Percentiles rank a stretch among this genome's conserved stretches.
Conservation (phyloP, 2,329 filamentous ascomycete genomes). For the Gaeumannomyces tritici region DNA sequence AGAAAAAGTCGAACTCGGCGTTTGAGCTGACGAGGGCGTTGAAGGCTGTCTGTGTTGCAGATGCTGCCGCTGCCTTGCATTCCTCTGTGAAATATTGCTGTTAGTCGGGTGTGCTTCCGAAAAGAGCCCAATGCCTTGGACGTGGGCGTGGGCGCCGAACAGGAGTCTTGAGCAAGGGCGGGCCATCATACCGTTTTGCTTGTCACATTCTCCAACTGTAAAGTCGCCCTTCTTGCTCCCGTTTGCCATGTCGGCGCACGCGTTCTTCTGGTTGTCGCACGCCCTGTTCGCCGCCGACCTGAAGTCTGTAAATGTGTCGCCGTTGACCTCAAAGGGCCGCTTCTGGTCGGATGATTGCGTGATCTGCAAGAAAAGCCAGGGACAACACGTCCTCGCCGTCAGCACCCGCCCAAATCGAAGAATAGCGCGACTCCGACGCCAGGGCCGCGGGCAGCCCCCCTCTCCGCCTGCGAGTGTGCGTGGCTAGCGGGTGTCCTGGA, state of each 20-base stretch:
- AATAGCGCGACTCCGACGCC: neutral
- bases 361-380: constrained; percentile 19
- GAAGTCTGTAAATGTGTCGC: constrained; percentile 35
- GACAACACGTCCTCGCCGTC: neutral
- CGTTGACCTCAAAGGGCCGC: constrained; percentile 31
- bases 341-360: constrained; percentile 26
- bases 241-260: constrained; percentile 33
- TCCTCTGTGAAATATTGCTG: constrained; percentile 16
- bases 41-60: constrained; percentile 21
- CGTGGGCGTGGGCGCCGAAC: neutral
- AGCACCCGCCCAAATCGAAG: neutral
- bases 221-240: constrained; percentile 18
- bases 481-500: neutral
- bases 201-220: constrained; percentile 32
- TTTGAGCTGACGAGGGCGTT: constrained; percentile 26
- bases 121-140: neutral
- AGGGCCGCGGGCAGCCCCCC: no score
- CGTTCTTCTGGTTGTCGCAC: constrained; percentile 40
- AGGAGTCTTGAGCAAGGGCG: neutral
- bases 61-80: constrained; percentile 25
- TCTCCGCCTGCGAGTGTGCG: neutral
- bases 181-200: constrained; percentile 26
- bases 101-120: neutral
- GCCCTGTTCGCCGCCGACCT: constrained; percentile 28
- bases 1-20: constrained; percentile 36